These are phyloP conservation scores for Musa acuminata DNA, from an alignment of 176 grass and related monocot genomes.

Conservation along the genomic window DNA sequence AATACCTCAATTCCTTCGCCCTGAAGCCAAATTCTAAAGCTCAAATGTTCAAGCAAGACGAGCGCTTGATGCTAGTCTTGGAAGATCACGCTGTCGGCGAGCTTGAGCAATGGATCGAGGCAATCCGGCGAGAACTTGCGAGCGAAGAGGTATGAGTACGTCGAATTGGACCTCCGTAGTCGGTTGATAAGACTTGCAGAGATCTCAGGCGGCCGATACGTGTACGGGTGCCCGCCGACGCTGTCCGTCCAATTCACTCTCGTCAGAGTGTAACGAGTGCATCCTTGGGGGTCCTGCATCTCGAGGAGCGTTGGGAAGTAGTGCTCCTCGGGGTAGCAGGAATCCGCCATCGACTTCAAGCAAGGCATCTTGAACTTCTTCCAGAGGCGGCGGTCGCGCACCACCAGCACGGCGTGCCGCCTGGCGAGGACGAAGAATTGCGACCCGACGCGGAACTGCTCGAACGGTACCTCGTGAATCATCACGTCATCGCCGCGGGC, in stretches of 20 bases:
- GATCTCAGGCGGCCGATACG: slow-evolving; percentile 61
- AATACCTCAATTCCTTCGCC: slow-evolving; percentile 4
- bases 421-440: slow-evolving; percentile 84
- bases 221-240: slow-evolving; percentile 58
- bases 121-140: slow-evolving; percentile 57
- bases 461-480: slow-evolving; percentile 79
- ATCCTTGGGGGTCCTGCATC: slow-evolving; percentile 74
- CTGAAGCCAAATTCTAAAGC: slow-evolving; percentile 14
- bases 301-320: slow-evolving; percentile 93
- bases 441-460: slow-evolving; percentile 67
- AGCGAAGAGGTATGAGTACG: slow-evolving; percentile 67
- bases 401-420: slow-evolving; percentile 65
- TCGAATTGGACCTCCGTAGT: slow-evolving; percentile 75
- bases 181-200: slow-evolving; percentile 45
- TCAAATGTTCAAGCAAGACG: background rate
- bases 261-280: slow-evolving; percentile 70
- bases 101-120: slow-evolving; percentile 54
- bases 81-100: slow-evolving; percentile 62
- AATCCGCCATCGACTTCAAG: slow-evolving; percentile 37
- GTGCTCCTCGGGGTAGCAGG: slow-evolving; percentile 95
- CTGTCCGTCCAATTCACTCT: slow-evolving; percentile 86
- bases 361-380: slow-evolving; percentile 91
- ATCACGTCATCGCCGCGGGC: slow-evolving; percentile 70
- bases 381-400: slow-evolving; percentile 77
- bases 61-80: slow-evolving; percentile 25